phyloP scores from a whole-genome alignment of 2,329 filamentous ascomycete genomes.

The Parascedosporium putredinis region DNA sequence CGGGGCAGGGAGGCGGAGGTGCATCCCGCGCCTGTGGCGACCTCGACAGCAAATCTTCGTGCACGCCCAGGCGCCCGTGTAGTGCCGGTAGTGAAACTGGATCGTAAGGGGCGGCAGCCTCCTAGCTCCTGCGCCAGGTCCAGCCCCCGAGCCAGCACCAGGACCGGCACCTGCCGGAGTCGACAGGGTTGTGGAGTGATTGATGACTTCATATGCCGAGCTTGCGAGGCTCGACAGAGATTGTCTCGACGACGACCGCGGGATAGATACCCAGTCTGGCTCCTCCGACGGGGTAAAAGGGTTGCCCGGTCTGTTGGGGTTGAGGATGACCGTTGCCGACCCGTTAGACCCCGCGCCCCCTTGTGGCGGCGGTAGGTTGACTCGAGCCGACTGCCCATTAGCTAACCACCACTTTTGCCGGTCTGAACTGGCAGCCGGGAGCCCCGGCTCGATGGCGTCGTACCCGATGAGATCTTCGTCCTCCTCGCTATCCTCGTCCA shows the following conservation, averaged over 20 bases:
- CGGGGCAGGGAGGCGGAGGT: slow-evolving; percentile 37
- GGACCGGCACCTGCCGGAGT: slow-evolving; percentile 33
- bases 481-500: slow-evolving; percentile 45
- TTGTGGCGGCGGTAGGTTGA: slow-evolving; percentile 55
- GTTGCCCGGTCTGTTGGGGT: slow-evolving; percentile 66
- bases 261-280: slow-evolving; percentile 71
- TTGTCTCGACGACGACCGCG: slow-evolving; percentile 41
- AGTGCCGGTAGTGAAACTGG: slow-evolving; percentile 31
- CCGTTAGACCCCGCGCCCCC: slow-evolving; percentile 32
- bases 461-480: slow-evolving; percentile 77
- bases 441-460: slow-evolving; percentile 70
- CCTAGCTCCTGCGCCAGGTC: slow-evolving; percentile 33
- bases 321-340: slow-evolving; percentile 53
- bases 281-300: slow-evolving; percentile 68
- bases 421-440: slow-evolving; percentile 58
- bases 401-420: slow-evolving; percentile 63
- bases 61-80: slow-evolving; percentile 30
- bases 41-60: slow-evolving; percentile 23
- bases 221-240: slow-evolving; percentile 48
- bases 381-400: slow-evolving; percentile 64
- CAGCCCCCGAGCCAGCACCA: too few species aligned
- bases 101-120: slow-evolving; percentile 44
- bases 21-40: slow-evolving; percentile 20
- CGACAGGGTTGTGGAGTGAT: slow-evolving; percentile 25
- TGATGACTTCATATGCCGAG: slow-evolving; percentile 49